Evolutionary conservation across 148 eudicot species (phyloP), one percentile per base, ranked within the genome.

Genomic region (Chenopodium suecicum): DNA sequence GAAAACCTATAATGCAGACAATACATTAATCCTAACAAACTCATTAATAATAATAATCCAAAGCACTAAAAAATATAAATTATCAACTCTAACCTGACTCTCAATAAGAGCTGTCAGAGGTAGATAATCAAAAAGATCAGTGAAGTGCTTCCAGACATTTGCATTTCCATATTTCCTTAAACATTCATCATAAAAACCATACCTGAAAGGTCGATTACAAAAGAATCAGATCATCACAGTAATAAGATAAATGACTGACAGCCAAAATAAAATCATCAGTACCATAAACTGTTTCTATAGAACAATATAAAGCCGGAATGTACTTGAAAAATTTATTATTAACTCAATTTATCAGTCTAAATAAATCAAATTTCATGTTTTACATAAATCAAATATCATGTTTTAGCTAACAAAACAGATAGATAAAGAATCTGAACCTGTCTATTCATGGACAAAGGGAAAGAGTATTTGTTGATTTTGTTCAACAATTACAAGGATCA

Each of bases 141-240:
- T 95, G 74, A 94, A 95, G 85, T 86, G 91, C 91, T 94, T 95
- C 98, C 98, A 95, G 81, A 94, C 97, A 81, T 93, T 95, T 23
- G 99, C 99, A 88, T 93, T 95, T 69, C 99, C 99, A 47, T 95
- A 95, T 87, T 94, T 95, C 92, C 99, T 91, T 83, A 92, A 87
- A 88, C 99, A 95, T 86, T 95, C 99, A 84, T 95, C 99, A 88
- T 95, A 95, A 76, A 95, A 95, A 16, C 99, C 99, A 85, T 95
- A 95, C 81, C 99, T 96, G 93, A 60, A 82, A 82, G 32, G 52
- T 77, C 63, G 37, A 66, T 46, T 22, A 48, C 68, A 69, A 41
- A 17, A 17, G 12, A 31, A 58, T 82, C 56, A 84, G 50, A 48
- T 48, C 14, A 34, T 46, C 56, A n/a, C 2, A 69, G 3, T 23